Percentiles rank a stretch among this genome's conserved stretches.
Evolutionary conservation across 768 basidiomycete species (phyloP).

Genomic region (Tulasnella sp.): DNA sequence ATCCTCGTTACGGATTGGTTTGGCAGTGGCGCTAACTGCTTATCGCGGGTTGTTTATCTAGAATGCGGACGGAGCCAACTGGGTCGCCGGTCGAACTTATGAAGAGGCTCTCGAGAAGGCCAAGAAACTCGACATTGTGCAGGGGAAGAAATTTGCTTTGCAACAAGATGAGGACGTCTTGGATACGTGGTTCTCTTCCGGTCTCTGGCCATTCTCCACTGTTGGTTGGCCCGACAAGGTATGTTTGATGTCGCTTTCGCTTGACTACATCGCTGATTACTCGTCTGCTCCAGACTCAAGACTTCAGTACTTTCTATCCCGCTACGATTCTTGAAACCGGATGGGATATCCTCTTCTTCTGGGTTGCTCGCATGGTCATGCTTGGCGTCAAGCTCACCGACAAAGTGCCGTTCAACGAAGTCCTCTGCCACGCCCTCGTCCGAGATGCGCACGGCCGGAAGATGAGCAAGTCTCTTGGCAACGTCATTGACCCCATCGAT

Average conservation of each 20-base stretch:
- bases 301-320: slow-evolving; percentile 79
- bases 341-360: slow-evolving; percentile 99
- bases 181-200: slow-evolving; percentile 99
- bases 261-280: neutral
- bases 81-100: slow-evolving; percentile 80
- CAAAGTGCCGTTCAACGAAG: slow-evolving; percentile 88
- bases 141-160: slow-evolving; percentile 58
- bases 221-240: slow-evolving; percentile 97
- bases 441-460: slow-evolving; percentile 98
- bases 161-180: slow-evolving; percentile 95
- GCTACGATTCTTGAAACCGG: slow-evolving; percentile 90
- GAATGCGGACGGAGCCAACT: slow-evolving; percentile 64
- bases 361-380: slow-evolving; percentile 98
- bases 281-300: slow-evolving; percentile 49
- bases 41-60: slow-evolving; percentile 27
- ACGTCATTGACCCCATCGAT: slow-evolving; percentile 95
- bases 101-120: slow-evolving; percentile 76
- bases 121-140: slow-evolving; percentile 47
- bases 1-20: neutral
- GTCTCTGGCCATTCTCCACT: slow-evolving; percentile 94
- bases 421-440: slow-evolving; percentile 97
- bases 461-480: slow-evolving; percentile 97
- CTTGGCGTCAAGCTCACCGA: slow-evolving; percentile 85
- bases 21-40: neutral
- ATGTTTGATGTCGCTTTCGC: slow-evolving; percentile 5